phyloP scores from a whole-genome alignment of 1,139 yeast genomes.

The Diutina rugosa region DNA sequence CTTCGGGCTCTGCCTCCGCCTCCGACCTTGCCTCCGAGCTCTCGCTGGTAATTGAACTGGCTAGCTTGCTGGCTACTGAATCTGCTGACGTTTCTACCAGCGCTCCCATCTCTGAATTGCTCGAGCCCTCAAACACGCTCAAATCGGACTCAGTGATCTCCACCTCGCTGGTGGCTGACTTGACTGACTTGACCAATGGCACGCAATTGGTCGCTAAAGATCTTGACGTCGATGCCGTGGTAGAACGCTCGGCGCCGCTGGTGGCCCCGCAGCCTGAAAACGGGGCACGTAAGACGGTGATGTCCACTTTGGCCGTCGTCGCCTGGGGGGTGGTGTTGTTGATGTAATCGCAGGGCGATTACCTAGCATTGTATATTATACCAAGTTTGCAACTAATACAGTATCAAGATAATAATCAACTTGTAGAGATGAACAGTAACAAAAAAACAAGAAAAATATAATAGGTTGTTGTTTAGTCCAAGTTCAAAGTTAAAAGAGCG shows the following conservation, averaged over 20 bases:
- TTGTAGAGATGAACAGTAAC: not conserved
- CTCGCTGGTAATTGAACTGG: not conserved
- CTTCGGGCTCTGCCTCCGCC: not conserved
- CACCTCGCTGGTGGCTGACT: not conserved
- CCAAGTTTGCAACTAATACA: not conserved
- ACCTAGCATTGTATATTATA: not conserved
- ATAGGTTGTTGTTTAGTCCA: too few relatives aligned
- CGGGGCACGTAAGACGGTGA: not conserved
- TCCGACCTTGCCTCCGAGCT: too few relatives aligned
- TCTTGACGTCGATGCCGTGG: not conserved
- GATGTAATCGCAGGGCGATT: constrained; percentile 2
- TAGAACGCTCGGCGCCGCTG: not conserved
- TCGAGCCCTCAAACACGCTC: not conserved
- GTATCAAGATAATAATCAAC: not conserved
- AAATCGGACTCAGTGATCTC: not conserved
- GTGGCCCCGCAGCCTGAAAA: not conserved
- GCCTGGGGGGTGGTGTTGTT: not conserved
- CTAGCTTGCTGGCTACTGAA: not conserved
- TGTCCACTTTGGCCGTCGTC: not conserved
- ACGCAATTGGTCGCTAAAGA: not conserved
- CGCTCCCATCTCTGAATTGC: not conserved
- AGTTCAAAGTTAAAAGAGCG: too few relatives aligned
- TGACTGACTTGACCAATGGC: not conserved
- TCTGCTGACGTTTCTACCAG: not conserved
- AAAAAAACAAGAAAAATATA: too few relatives aligned